Base-by-base conservation (phyloP, 73 alveolate genomes). In the Paramecium sexaurelia region DNA sequence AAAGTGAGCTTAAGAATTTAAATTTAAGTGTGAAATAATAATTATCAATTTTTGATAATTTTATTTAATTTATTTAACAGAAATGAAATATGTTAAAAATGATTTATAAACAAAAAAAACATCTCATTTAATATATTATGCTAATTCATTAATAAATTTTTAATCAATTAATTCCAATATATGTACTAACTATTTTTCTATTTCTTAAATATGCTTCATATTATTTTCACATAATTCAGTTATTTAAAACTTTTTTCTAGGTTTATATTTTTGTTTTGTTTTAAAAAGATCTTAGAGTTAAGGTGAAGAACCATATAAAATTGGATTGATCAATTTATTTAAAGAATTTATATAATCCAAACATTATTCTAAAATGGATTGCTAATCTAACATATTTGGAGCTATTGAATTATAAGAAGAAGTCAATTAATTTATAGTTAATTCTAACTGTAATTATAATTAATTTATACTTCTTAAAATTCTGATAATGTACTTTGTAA, bases 351-450 rank as follows among this genome's bases (percentile, higher is more conserved):
- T 4, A 61, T 61, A 32, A 61, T 61, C 47, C 22, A 61, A 61
- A 26, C 83, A 61, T 29, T 29, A 26, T 61, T 61, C 39, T 22
- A 61, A 45, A 3, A 61, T 61, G 1, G 39, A 15, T 61, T 61
- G n/a, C n/a, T 61, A 32, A 61, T 61, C 83, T 26, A 29, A 2
- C 83, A 61, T 26, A 19, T 26, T 61, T 2, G 83, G 83, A 26
- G 83, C 83, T 29, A 61, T 61, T 5, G 39, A 61, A 61, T 61
- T 61, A 61, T 61, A 61, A 11, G 39, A 32, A 29, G 39, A 61
- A 11, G 83, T 61, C 17, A 61, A 61, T 61, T 26, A 61, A 32
- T 61, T 61, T 61, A 61, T 61, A 13, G 83, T 61, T 61, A 61
- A 29, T 61, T 61, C 83, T 61, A 61, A 61, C 83, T 61, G 83